Evolutionary conservation across 805 yeast species (phyloP).

Genomic region (Alloascoidea hylecoeti): DNA sequence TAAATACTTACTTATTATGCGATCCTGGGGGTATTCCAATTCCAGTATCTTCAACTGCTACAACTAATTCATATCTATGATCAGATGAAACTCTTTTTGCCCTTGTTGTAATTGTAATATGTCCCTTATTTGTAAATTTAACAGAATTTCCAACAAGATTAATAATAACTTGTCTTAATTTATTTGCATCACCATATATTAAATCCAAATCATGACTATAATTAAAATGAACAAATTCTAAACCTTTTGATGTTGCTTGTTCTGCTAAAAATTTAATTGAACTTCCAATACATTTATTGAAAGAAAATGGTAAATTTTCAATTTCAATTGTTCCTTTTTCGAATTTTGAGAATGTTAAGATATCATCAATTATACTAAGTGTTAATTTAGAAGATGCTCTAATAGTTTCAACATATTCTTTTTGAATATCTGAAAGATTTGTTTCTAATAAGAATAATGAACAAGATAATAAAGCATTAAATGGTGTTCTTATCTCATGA

Average conservation of each 20-base stretch:
- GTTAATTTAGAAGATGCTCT: conserved; percentile 35
- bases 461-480: conserved; percentile 34
- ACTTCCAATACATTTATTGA: conserved; percentile 30
- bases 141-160: conserved; percentile 40
- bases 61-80: conserved; percentile 22
- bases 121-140: conserved; percentile 31
- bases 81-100: conserved; percentile 17
- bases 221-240: conserved; percentile 31
- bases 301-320: conserved; percentile 26
- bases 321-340: conserved; percentile 38
- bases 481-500: conserved; percentile 42
- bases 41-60: conserved; percentile 34
- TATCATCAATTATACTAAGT: conserved; percentile 37
- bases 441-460: conserved; percentile 35
- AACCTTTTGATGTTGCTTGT: conserved; percentile 26
- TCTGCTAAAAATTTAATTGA: conserved; percentile 34
- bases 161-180: conserved; percentile 35
- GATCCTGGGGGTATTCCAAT: too few relatives aligned
- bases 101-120: conserved; percentile 21
- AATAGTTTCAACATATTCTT: conserved; percentile 38
- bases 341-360: conserved; percentile 36
- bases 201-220: conserved; percentile 22
- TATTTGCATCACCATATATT: conserved; percentile 32
- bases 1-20: too few relatives aligned
- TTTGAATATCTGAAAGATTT: conserved; percentile 24